Percentiles rank a stretch among this genome's conserved stretches.
phyloP scores from a whole-genome alignment of 805 yeast species.

The Metschnikowia lunata region DNA sequence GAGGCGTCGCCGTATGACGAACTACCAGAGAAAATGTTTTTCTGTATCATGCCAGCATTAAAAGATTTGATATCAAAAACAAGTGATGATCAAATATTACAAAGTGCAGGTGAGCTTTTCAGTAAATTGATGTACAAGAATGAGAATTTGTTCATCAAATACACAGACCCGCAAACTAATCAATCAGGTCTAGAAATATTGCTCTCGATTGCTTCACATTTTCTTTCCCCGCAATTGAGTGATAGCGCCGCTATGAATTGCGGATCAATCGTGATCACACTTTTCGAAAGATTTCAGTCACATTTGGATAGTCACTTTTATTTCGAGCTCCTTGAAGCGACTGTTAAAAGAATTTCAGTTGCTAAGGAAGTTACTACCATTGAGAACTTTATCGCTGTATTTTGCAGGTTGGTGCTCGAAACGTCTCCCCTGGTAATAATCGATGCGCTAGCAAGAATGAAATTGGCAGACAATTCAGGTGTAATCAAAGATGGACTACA shows the following conservation, averaged over 20 bases:
- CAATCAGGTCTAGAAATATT: constrained; percentile 51
- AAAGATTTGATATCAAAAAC: constrained; percentile 40
- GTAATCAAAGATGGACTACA: constrained; percentile 42
- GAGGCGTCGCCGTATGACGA: constrained; percentile 34
- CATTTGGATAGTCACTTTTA: constrained; percentile 38
- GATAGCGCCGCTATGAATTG: constrained; percentile 81
- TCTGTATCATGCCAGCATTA: constrained; percentile 41
- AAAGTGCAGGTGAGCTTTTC: constrained; percentile 71
- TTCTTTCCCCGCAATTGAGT: constrained; percentile 64
- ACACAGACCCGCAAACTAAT: constrained; percentile 27
- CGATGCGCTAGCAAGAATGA: constrained; percentile 47
- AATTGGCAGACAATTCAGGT: constrained; percentile 20
- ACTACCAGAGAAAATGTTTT: constrained; percentile 39
- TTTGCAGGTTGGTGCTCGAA: constrained; percentile 62
- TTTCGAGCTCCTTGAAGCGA: constrained; percentile 64
- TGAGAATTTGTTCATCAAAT: constrained; percentile 29
- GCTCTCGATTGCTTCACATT: constrained; percentile 61
- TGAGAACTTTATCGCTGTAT: constrained; percentile 72
- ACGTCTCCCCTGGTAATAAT: constrained; percentile 59
- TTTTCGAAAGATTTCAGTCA: constrained; percentile 48
- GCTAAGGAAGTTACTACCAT: constrained; percentile 70
- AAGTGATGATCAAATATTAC: constrained; percentile 73
- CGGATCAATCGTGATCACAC: constrained; percentile 60
- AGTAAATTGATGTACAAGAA: constrained; percentile 51
- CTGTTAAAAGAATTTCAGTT: constrained; percentile 58